Base-by-base conservation (phyloP, 2,329 filamentous ascomycete genomes). In the Cercospora janseana region DNA sequence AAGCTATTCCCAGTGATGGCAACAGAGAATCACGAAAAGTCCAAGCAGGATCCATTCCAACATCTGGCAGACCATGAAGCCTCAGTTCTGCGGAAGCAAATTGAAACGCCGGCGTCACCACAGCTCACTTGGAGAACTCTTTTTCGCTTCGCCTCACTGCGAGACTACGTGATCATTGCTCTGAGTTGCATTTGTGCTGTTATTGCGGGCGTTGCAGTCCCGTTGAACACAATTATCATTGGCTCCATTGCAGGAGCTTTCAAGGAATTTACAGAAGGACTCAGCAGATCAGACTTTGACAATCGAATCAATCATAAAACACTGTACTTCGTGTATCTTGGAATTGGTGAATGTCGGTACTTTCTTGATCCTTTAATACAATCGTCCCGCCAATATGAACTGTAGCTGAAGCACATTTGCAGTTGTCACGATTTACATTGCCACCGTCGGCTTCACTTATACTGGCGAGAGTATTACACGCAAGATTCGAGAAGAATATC, bases 361-460 rank as follows among this genome's bases (percentile, higher is more conserved):
- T 7, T 18, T 12, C 9, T 4, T 26, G n/a, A 13, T 15, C 1
- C n/a, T 15, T 8, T 40, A n/a, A 31, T 29, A 4, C 27, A 29
- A 29, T 29, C 13, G 10, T 3, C 13, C 27, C 16, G 6, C 35
- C 6, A 34, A 12, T 4, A 5, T 13, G 21, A 15, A 26, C 12
- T 3, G 24, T 32, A 26, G 15, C 38, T 23, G 40, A 43, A 23
- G 44, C 26, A 5, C 27, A n/a, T 9, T 27, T 16, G 18, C 37
- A 49, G 49, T 92, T 57, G 69, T 87, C 42, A 81, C 83, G 2
- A 78, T 84, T 34, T 94, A 92, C 65, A 73, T 93, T 52, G 79
- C 82, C 27, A 95, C 89, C 1, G 82, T 94, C 15, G 87, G 88
- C 20, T 96, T 94, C 72, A 95, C 95, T 61, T 95, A 75, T 48